Conservation (phyloP, 2,329 filamentous ascomycete species). For the Dothideomycetes sp. region DNA sequence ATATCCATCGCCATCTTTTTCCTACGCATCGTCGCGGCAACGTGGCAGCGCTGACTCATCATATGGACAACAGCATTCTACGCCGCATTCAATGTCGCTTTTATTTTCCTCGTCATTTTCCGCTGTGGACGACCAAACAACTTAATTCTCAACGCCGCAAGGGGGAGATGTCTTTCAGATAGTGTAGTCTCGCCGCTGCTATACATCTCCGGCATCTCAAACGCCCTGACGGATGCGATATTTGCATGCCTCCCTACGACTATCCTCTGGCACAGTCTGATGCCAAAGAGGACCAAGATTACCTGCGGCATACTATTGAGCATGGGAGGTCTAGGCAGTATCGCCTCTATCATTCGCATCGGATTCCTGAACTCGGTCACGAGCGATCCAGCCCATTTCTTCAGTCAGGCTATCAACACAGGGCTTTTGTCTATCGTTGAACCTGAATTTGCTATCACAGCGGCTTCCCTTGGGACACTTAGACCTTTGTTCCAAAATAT, state of each 20-base stretch:
- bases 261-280: constrained; percentile 13
- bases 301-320: constrained; percentile 10
- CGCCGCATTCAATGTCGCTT: not conserved
- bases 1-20: constrained; percentile 16
- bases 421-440: constrained; percentile 17
- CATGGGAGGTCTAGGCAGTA: constrained; percentile 10
- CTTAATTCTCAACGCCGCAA: constrained; percentile 5
- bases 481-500: constrained; percentile 18
- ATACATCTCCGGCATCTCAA: constrained; percentile 11
- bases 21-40: constrained; percentile 12
- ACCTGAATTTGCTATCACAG: constrained; percentile 19
- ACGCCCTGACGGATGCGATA: constrained; percentile 13
- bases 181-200: constrained; percentile 8
- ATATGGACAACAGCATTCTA: constrained; percentile 1
- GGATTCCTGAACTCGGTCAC: constrained; percentile 7
- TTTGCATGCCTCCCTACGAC: constrained; percentile 9
- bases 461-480: constrained; percentile 17
- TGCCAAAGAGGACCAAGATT: constrained; percentile 12
- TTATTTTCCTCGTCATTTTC: constrained; percentile 6
- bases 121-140: constrained; percentile 2
- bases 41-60: constrained; percentile 14
- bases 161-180: constrained; percentile 12
- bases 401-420: constrained; percentile 12
- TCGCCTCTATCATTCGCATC: constrained; percentile 15
- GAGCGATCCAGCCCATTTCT: not conserved